These are phyloP conservation scores for Phaseolus lunatus DNA, from an alignment of 306 rosid species.

Conservation along the genomic window DNA sequence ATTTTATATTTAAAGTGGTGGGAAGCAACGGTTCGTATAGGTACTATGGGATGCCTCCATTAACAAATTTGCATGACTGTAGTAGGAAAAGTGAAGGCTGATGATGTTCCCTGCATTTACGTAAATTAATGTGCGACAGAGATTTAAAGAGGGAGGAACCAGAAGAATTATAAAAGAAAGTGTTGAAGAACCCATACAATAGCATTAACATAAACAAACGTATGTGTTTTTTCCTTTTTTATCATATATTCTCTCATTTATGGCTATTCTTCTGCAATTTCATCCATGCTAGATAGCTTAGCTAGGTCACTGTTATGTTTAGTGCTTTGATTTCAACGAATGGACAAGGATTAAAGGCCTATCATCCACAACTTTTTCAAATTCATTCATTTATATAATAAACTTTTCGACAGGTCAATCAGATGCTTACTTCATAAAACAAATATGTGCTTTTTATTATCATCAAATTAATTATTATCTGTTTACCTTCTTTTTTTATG, in stretches of 20 bases:
- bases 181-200: background rate
- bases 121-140: slow-evolving; percentile 28
- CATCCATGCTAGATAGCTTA: background rate
- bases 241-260: background rate
- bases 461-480: background rate
- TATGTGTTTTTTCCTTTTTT: background rate
- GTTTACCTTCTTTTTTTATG: background rate
- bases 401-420: background rate
- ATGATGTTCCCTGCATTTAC: background rate
- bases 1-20: too few relatives aligned
- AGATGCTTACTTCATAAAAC: background rate
- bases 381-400: too few relatives aligned
- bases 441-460: background rate
- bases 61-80: background rate
- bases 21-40: too few relatives aligned
- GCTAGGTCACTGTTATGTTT: background rate
- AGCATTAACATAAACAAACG: background rate
- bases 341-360: slow-evolving; percentile 10
- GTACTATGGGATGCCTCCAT: slow-evolving; percentile 13
- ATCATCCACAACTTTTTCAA: too few relatives aligned
- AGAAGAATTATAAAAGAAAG: background rate
- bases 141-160: slow-evolving; percentile 13
- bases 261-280: background rate
- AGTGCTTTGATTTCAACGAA: slow-evolving; percentile 2
- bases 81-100: slow-evolving; percentile 12